phyloP scores from a whole-genome alignment of 805 yeast species.

The Monosporozyma solicola region DNA sequence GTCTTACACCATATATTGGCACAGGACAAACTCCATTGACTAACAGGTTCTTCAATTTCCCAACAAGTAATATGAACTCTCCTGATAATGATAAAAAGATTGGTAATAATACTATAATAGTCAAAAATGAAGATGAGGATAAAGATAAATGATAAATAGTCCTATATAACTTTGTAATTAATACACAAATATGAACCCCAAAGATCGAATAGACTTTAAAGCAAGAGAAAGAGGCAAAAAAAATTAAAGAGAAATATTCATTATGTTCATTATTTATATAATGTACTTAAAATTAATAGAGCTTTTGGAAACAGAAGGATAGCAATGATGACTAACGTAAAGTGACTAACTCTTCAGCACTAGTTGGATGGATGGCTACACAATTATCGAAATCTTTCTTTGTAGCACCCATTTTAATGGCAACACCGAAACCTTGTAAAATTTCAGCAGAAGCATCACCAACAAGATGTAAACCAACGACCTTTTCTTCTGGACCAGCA shows the following conservation, averaged over 20 bases:
- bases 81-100: conserved; percentile 1
- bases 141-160: background rate
- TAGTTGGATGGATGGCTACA: conserved; percentile 97
- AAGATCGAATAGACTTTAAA: no score
- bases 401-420: conserved; percentile 98
- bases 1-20: conserved; percentile 26
- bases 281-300: no score
- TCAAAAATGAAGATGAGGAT: background rate
- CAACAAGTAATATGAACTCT: conserved; percentile 11
- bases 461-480: conserved; percentile 87
- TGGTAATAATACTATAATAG: conserved; percentile 4
- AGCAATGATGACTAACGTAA: background rate
- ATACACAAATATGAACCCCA: background rate
- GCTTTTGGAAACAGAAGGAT: background rate
- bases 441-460: conserved; percentile 91
- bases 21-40: conserved; percentile 23
- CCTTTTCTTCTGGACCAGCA: conserved; percentile 78
- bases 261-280: no score
- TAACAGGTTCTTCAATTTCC: conserved; percentile 22
- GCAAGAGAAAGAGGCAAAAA: no score
- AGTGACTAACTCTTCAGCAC: conserved; percentile 96
- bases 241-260: no score
- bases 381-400: conserved; percentile 89
- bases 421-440: conserved; percentile 97
- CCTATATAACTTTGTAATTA: no score